Conservation (phyloP, 2,329 filamentous ascomycete genomes). For the Penicillium sp. region DNA sequence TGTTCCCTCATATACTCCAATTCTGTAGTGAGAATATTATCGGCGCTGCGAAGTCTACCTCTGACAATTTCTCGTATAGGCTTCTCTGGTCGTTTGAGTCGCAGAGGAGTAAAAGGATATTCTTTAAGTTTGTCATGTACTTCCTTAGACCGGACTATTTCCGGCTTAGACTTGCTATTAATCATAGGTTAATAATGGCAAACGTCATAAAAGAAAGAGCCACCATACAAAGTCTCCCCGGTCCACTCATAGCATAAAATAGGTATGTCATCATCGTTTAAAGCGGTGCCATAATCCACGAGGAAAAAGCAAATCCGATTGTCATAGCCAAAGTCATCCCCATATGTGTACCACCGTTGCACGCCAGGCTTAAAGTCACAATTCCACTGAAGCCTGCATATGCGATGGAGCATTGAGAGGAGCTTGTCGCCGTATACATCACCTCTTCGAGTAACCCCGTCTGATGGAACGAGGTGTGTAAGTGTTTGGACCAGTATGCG, state of each 20-base stretch:
- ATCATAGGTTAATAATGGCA: neutral
- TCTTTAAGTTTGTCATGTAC: neutral
- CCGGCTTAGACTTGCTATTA: neutral
- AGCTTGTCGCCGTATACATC: neutral
- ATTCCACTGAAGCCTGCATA: slow-evolving; percentile 6
- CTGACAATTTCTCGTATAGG: slow-evolving; percentile 1
- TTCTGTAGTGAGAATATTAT: neutral
- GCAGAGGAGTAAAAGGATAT: neutral
- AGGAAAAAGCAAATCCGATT: slow-evolving; percentile 5
- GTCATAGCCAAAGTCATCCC: neutral
- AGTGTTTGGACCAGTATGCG: slow-evolving; percentile 3
- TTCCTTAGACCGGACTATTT: neutral
- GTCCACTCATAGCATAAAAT: slow-evolving; percentile 8
- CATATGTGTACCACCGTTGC: neutral
- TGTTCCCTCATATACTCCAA: slow-evolving; percentile 13
- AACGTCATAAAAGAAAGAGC: neutral
- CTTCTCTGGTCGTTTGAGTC: neutral
- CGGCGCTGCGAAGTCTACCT: neutral
- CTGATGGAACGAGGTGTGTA: slow-evolving; percentile 5
- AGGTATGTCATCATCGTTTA: slow-evolving; percentile 3
- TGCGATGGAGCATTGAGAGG: slow-evolving; percentile 1
- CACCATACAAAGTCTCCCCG: neutral
- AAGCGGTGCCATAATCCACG: slow-evolving; percentile 1
- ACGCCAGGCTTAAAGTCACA: neutral
- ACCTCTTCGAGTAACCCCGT: neutral